Evolutionary conservation across 2,329 filamentous ascomycete species (phyloP).

Genomic region (Beauveria caledonica): DNA sequence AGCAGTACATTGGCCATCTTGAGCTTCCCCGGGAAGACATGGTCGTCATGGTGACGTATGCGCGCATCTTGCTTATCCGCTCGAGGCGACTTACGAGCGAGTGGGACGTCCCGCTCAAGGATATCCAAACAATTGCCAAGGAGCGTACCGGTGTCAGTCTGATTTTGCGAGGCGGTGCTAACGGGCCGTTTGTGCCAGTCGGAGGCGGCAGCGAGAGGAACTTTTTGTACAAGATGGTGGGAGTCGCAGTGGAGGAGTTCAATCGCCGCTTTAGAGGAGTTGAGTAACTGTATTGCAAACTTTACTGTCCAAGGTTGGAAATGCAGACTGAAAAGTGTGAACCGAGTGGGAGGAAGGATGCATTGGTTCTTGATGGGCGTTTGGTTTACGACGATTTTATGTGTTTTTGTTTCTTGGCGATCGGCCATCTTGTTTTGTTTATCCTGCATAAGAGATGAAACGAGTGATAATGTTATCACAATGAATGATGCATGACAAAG

Average conservation of each 20-base stretch:
- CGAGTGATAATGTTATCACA: neutral
- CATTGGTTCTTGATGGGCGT: neutral
- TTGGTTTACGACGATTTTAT: neutral
- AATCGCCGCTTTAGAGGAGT: conserved; percentile 49
- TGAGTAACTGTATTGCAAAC: conserved; percentile 17
- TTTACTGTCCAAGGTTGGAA: neutral
- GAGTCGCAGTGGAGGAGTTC: conserved; percentile 58
- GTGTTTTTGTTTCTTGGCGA: neutral
- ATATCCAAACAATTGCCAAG: conserved; percentile 94
- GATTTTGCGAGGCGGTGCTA: conserved; percentile 78
- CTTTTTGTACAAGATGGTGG: conserved; percentile 58
- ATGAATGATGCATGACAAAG: neutral
- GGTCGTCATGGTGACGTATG: conserved; percentile 81
- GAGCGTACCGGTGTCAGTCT: conserved; percentile 91
- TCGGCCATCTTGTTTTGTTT: neutral
- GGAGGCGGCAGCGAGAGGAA: conserved; percentile 69
- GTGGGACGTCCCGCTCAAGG: conserved; percentile 94
- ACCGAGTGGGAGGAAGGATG: neutral
- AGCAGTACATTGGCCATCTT: conserved; percentile 92
- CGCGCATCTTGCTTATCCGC: conserved; percentile 81
- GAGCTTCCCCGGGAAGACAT: conserved; percentile 85
- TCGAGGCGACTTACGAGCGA: conserved; percentile 79
- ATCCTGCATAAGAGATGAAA: neutral
- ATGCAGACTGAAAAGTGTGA: neutral
- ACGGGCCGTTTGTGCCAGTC: conserved; percentile 90